Conservation (phyloP, 495 filamentous ascomycete species). For the Tuber melanosporum region DNA sequence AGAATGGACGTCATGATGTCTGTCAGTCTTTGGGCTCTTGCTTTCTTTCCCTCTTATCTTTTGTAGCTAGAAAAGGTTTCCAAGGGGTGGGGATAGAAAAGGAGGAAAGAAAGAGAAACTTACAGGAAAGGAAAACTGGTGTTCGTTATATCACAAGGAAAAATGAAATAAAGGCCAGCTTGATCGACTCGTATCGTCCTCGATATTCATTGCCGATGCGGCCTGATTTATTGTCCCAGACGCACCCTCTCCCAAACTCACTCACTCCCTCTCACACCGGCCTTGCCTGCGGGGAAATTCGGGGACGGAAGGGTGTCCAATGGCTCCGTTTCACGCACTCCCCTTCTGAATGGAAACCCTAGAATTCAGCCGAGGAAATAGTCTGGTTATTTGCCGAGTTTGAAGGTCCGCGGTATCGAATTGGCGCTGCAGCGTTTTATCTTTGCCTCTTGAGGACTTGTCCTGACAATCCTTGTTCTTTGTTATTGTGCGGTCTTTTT, state of each 20-base stretch:
- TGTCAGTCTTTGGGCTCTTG: background rate
- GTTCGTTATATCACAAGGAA: background rate
- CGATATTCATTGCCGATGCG: background rate
- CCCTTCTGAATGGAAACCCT: background rate
- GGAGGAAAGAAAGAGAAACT: background rate
- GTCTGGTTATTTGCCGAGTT: background rate
- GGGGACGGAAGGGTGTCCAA: background rate
- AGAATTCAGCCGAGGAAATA: background rate
- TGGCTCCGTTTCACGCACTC: background rate
- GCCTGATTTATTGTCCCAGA: background rate
- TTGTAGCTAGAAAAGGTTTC: background rate
- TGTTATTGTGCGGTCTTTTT: background rate
- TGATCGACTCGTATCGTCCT: background rate
- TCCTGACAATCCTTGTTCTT: background rate
- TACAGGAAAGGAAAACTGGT: background rate
- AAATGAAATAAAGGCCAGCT: background rate
- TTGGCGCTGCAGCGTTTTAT: background rate
- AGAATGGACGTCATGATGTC: background rate
- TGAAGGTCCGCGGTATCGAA: background rate
- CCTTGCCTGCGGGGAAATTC: background rate
- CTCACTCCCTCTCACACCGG: constrained; percentile 1
- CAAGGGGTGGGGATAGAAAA: background rate
- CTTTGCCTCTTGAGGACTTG: background rate
- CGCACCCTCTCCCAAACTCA: background rate
- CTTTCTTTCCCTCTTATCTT: background rate